Conservation (phyloP, 2,329 filamentous ascomycete species). For the Atkinsonella texensis region DNA sequence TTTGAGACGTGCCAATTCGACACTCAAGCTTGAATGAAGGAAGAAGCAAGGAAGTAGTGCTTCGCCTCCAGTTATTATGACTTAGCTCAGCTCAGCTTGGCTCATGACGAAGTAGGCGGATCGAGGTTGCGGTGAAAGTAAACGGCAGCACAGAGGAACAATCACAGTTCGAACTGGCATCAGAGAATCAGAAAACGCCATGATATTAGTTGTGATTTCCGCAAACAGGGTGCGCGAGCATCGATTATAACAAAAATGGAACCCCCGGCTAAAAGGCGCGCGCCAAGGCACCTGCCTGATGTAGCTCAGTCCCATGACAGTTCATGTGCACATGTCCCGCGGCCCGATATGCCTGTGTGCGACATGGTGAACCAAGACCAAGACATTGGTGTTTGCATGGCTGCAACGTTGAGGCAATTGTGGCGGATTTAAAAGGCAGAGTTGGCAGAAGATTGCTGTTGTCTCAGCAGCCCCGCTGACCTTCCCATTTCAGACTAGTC, state of each 20-base stretch:
- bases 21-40: background rate
- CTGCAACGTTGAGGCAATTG: background rate
- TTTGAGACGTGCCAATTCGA: background rate
- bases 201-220: too few species aligned
- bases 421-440: background rate
- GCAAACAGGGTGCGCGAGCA: background rate
- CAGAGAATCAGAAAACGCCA: background rate
- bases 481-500: too few species aligned
- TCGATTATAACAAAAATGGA: background rate
- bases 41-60: background rate
- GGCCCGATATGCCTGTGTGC: background rate
- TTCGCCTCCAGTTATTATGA: background rate
- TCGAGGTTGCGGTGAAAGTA: background rate
- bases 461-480: too few species aligned
- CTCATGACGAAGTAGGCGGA: background rate
- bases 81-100: background rate
- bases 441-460: too few species aligned
- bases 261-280: too few species aligned
- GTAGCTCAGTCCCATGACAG: background rate
- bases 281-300: too few species aligned
- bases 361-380: background rate
- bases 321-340: background rate
- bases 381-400: background rate
- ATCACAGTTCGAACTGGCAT: background rate
- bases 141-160: background rate